These are phyloP conservation scores for Phragmites australis DNA, from an alignment of 176 grass and related monocot species.

Conservation along the genomic window DNA sequence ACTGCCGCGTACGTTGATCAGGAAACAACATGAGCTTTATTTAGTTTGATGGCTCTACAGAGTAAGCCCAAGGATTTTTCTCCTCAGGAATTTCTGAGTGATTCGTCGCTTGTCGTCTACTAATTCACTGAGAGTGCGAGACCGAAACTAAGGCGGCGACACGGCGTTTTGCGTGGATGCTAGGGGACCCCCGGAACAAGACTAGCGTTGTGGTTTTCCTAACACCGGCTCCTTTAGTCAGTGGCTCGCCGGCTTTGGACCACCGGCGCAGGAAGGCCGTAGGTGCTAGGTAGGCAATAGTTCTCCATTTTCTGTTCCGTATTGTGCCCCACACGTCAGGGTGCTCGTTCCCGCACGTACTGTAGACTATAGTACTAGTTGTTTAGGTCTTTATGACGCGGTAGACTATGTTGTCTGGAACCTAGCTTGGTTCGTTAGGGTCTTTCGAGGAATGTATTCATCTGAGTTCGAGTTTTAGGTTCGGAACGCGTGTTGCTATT, in stretches of 20 bases:
- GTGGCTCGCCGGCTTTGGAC: slow-evolving; percentile 18
- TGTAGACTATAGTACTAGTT: background rate
- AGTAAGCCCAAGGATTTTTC: background rate
- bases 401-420: too few relatives aligned
- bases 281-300: slow-evolving; percentile 5
- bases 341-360: slow-evolving; percentile 3
- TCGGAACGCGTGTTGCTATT: too few relatives aligned
- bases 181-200: background rate
- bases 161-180: background rate
- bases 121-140: background rate
- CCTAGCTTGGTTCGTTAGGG: too few relatives aligned
- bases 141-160: background rate
- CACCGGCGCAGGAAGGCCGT: background rate
- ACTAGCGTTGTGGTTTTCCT: background rate
- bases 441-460: too few relatives aligned
- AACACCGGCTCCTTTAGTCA: background rate
- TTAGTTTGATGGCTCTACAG: background rate
- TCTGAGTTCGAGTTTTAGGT: too few relatives aligned
- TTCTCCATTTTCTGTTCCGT: background rate
- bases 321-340: slow-evolving; percentile 8
- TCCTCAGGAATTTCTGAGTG: background rate
- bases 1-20: background rate
- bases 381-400: too few relatives aligned
- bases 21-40: background rate
- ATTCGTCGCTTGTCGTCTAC: background rate